Base-by-base conservation (phyloP, 2,329 filamentous ascomycete genomes). In the Apiospora phragmitis region DNA sequence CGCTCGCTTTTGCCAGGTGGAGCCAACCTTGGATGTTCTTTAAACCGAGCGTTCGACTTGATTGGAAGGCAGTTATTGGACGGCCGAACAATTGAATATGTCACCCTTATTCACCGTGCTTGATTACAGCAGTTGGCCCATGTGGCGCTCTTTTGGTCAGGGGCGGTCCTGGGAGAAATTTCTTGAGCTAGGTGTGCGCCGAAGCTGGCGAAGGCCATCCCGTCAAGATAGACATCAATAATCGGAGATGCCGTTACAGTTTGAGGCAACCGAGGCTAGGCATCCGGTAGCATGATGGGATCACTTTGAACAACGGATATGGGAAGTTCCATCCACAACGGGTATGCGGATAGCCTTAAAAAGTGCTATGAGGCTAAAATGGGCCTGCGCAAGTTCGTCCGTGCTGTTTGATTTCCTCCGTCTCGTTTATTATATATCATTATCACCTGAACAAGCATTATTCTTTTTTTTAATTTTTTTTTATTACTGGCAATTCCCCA, bases 171-270 rank as follows among this genome's bases (percentile, higher is more conserved):
- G 32, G 32, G 32, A 24, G 55, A 62, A 62, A 62, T 38, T 62
- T 62, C 16, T 62, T 12, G 9, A 38, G 32, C 55, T 38, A 62
- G 32, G 21, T 38, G 32, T 38, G 32, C 32, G 55, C 32, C 38
- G 55, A 35, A 38, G 55, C 9, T 62, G 55, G 35, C 9, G 32
- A 62, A n/a, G 55, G 55, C 32, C 55, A 62, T 62, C 32, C 55
- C 55, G 32, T 14, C 32, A 32, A 38, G 18, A 21, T 38, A 11
- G 8, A 62, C 8, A 62, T 38, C 32, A 65, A 68, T 45, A 68
- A 72, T 70, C 70, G 67, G 69, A 71, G 67, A 75, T 67, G 29
- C 55, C 55, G 29, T 62, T 62, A 62, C 32, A 62, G 55, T 62
- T 62, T 62, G 55, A 62, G 55, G 55, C 55, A 62, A 62, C 55